Base-by-base conservation (phyloP, 2,329 filamentous ascomycete genomes). In the Botrytis aclada region DNA sequence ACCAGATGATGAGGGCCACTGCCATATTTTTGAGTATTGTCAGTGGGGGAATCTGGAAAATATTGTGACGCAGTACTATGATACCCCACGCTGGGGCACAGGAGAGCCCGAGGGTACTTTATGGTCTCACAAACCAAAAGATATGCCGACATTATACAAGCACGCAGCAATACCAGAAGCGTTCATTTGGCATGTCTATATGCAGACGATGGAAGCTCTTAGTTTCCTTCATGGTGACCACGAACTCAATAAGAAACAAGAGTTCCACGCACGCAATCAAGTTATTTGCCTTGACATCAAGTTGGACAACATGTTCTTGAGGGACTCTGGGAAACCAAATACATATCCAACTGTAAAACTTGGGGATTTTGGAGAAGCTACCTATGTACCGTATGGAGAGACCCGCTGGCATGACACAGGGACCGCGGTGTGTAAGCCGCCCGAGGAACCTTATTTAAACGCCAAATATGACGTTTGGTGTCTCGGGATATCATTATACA, bases 401-500 rank as follows among this genome's bases (percentile, higher is more conserved):
- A 14, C 14, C 12, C 37, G 70, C 25, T 47, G 37, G 39, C 8
- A 29, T 3, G 37, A 29, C 6, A 22, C 18, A 8, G 43, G 58
- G 51, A 51, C 10, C 32, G 6, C 14, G 6, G 2, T 45, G 5
- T 16, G 14, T 16, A 9, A 16, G 1, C 29, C 58, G 12, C 25
- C 56, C 25, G 58, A 63, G 16, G 25, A 41, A 71, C 34, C 47
- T 58, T 54, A 18, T 10, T 54, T 45, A 47, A 70, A 22, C n/a
- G 37, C 43, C 18, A 71, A 71, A 39, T 71, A 66, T 29, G 61
- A 71, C 37, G 61, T 71, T 66, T 71, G 70, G 70, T 39, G 37
- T 22, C 22, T 20, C 5, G 61, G 60, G 3, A 25, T 45, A 9
- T 5, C 34, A 29, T 54, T 71, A 10, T 39, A 71, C n/a, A 29